phyloP scores from a whole-genome alignment of 306 rosid genomes.

The Casuarina glauca region DNA sequence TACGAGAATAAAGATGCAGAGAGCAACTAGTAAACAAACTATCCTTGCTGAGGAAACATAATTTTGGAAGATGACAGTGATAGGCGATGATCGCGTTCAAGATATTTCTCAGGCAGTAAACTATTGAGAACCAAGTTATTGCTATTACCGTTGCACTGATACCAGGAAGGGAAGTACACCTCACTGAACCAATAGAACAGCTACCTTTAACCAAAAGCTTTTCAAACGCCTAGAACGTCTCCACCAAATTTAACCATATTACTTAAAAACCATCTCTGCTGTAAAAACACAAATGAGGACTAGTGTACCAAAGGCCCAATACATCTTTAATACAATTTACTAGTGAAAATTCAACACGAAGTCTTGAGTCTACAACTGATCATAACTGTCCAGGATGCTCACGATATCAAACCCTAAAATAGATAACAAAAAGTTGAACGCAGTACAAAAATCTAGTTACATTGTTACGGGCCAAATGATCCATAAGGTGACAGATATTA shows the following conservation, averaged over 20 bases:
- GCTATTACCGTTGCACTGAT: background rate
- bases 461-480: background rate
- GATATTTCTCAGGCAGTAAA: background rate
- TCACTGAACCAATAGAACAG: background rate
- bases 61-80: background rate
- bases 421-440: background rate
- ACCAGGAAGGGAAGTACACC: background rate
- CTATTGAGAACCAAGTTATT: background rate
- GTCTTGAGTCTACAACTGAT: no score
- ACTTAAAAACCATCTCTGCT: background rate
- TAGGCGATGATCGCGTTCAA: background rate
- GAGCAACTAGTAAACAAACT: background rate
- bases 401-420: no score
- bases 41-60: background rate
- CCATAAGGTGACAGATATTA: no score
- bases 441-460: background rate
- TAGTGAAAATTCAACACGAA: no score
- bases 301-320: background rate
- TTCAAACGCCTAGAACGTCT: background rate
- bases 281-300: background rate
- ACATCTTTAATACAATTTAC: no score
- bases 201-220: background rate
- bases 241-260: background rate
- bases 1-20: background rate
- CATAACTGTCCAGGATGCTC: no score